Base-by-base conservation (phyloP, 208 protist genomes). In the Leishmania lainsoni region DNA sequence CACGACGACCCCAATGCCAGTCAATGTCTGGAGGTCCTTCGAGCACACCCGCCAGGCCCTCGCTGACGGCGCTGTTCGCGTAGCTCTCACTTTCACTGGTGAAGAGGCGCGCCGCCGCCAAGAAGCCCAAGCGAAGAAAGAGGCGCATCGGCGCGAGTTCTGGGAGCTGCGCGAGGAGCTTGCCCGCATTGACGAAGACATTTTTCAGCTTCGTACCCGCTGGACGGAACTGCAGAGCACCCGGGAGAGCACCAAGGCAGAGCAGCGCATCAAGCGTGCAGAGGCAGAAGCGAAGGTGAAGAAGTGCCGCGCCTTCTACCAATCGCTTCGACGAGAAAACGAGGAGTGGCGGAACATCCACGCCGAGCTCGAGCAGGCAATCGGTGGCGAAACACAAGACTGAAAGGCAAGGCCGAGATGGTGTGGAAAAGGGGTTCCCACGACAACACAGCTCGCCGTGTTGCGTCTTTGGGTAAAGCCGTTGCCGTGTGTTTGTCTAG, bases 341-440 rank as follows among this genome's bases (percentile, higher is more conserved):
- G 75, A 82, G 20, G 91, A 94, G 66, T 96, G 92, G 92, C 29
- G 83, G 49, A 79, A 77, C 51, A 89, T 94, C 59, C 76, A 84
- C 35, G 39, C 88, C 32, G 86, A 92, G 26, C 85, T 95, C 79
- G 61, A 90, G 72, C 75, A 59, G n/a, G 69, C 87, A 17, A 42
- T 77, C 22, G 45, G 39, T 45, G 45, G 45, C n/a, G 14, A 52
- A 73, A 5, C 29, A 12, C n/a, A 51, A 9, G 3, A 16, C 69
- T 54, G 69, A 22, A 17, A 26, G 26, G 20, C 45, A 54, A 58
- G 51, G 72, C 9, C 29, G 61, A 42, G 32, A 22, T 82, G 70
- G 70, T 8, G 35, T n/a, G 32, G 69, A 5, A 5, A 5, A 48
- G 42, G 35, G 42, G 20, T 32, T 54, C 39, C 42, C 35, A 22